Base-by-base conservation (phyloP, 768 basidiomycete genomes). In the Leucosporidium creatinivorum region DNA sequence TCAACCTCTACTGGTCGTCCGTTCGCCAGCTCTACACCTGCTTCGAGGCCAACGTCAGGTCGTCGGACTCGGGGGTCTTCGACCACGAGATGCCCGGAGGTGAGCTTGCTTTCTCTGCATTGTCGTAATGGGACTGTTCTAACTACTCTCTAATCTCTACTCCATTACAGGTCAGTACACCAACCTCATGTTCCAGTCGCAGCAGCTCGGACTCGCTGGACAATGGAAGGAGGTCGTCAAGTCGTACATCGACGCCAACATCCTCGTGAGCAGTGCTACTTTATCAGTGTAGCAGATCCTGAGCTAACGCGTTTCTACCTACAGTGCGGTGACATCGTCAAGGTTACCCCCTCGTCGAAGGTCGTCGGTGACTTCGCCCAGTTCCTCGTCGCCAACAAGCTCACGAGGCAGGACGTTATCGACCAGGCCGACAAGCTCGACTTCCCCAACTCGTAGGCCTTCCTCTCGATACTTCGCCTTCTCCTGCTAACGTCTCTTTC, bases 361-460 rank as follows among this genome's bases (percentile, higher is more conserved):
- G 91, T 94, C 58, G 93, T 97, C 58, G 96, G 96, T 30, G 96
- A 99, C 81, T 96, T 99, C 79, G 96, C 96, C 23, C 96, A 99
- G 80, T 76, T 69, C 70, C 62, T 76, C 92, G 93, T 92, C 47
- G 89, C 90, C 73, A 98, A 98, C 82, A 85, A 86, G 69, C 82
- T 98, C 67, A 84, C 86, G 62, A 91, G 92, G 79, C 80, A 87
- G 73, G 88, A 97, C 66, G 93, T 99, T 36, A 77, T 93, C 65
- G 84, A 86, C 13, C 86, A 87, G 60, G 96, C 94, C 52, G 89
- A 89, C 52, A 84, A 85, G 66, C 86, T 99, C 67, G 96, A 99
- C 79, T 97, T 99, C 87, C 96, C 96, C 13, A 72, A 69, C 47
- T 93, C 91, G 17, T 93, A 89, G 44, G 91, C 92, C 57, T 60